phyloP scores from a whole-genome alignment of 192 early-diverging fungal genomes.

The Gryganskiella cystojenkinii region DNA sequence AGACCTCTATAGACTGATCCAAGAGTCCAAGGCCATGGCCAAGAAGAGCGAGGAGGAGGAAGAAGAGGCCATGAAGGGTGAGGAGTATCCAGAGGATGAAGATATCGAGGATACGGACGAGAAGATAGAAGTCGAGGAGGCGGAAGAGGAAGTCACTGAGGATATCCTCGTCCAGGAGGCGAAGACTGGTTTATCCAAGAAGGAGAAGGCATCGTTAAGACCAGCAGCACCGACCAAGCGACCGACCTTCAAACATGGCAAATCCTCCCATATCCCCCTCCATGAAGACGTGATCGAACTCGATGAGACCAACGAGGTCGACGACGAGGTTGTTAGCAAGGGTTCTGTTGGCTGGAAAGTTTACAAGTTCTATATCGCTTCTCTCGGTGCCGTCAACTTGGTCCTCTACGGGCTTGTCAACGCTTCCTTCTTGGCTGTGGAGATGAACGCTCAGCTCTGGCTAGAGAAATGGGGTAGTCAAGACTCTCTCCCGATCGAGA shows the following conservation, averaged over 20 bases:
- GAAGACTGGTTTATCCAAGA: neutral
- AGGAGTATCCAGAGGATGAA: neutral
- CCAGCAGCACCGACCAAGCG: slow-evolving; percentile 1
- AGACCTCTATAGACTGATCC: slow-evolving; percentile 71
- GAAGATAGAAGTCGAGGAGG: neutral
- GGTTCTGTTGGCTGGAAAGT: slow-evolving; percentile 34
- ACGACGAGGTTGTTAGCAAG: slow-evolving; percentile 23
- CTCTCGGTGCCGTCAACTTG: neutral
- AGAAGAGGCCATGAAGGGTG: neutral
- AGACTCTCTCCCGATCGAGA: too few relatives aligned
- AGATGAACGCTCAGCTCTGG: neutral
- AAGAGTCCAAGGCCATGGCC: slow-evolving; percentile 19
- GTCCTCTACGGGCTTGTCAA: neutral
- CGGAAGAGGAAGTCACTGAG: neutral
- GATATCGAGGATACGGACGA: neutral
- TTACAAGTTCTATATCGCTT: slow-evolving; percentile 35
- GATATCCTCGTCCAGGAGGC: neutral
- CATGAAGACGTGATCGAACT: slow-evolving; percentile 15
- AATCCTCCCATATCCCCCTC: slow-evolving; percentile 20
- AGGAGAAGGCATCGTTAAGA: neutral
- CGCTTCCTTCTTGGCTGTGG: neutral
- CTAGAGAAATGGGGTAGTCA: neutral
- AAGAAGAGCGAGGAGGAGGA: slow-evolving; percentile 1
- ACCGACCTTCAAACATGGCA: slow-evolving; percentile 20
- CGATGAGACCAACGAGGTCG: slow-evolving; percentile 26